Evolutionary conservation across 176 grass and related monocot genomes (phyloP), one percentile per base, ranked within the genome.

Genomic region (Rhynchospora breviuscula): DNA sequence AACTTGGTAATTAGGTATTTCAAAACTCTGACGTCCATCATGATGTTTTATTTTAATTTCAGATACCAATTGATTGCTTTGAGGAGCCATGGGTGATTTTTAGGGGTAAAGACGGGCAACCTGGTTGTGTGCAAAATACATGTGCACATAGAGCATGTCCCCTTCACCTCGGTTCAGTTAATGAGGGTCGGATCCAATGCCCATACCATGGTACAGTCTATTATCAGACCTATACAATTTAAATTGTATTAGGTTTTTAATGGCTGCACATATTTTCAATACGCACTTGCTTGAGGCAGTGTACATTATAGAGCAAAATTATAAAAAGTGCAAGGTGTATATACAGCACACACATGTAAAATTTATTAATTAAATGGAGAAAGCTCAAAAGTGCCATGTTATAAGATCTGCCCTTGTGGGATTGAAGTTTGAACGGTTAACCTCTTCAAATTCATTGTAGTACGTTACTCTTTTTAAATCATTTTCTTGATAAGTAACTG

Each of bases 91-190:
- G 96, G 96, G 96, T 99, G 33, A 90, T 99, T 78, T 99, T 99
- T 83, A 78, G 93, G 56, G 96, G 96, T 26, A 95, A 99, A 70
- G 89, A 95, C 57, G 93, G 93, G 49, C 85, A 86, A 40, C 93
- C 93, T 73, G 96, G 96, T 59, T 99, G 96, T 79, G 93, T 95
- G 21, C 91, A 85, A 89, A 99, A 99, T 59, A 99, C 96, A 21
- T 99, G 96, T 81, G 96, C 96, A 68, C 96, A 99, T 86, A 95
- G 96, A 79, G 96, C 96, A 17, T 99, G 96, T 75, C 96, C 96
- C 26, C 91, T 99, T 79, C 88, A 99, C 89, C 96, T 99, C 58
- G 96, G 96, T n/a, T 91, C 96, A 14, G 93, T 99, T 63, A 95
- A 89, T 22, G 89, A 95, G 80, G 96, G 96, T 19, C 90, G 96